Conservation (phyloP, 495 filamentous ascomycete genomes). For the Apodospora peruviana region DNA sequence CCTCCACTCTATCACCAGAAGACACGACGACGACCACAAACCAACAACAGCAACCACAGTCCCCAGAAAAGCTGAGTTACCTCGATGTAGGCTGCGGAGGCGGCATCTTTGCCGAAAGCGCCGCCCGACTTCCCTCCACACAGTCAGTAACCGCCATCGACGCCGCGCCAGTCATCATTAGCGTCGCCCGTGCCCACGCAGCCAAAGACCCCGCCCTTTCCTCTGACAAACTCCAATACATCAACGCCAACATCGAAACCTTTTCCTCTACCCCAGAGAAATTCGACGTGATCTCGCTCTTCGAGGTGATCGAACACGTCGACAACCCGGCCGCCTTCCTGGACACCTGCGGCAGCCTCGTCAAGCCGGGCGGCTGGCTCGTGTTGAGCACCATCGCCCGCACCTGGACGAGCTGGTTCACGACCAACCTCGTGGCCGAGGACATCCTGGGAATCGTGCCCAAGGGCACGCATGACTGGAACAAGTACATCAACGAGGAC, state of each 20-base stretch:
- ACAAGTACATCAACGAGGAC: conserved; percentile 82
- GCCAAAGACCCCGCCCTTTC: conserved; percentile 58
- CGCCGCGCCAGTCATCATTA: conserved; percentile 70
- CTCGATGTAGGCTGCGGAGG: conserved; percentile 95
- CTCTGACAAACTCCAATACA: conserved; percentile 58
- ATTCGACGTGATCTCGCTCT: conserved; percentile 77
- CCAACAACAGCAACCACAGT: neutral
- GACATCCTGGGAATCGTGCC: conserved; percentile 85
- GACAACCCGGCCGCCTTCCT: conserved; percentile 67
- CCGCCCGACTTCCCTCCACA: conserved; percentile 68
- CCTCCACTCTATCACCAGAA: neutral
- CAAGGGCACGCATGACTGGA: conserved; percentile 90
- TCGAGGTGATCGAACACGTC: conserved; percentile 95
- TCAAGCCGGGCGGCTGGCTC: conserved; percentile 89
- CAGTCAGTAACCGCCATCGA: conserved; percentile 76
- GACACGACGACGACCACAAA: neutral
- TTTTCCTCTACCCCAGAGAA: conserved; percentile 37
- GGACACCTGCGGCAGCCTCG: conserved; percentile 56
- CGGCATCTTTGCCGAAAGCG: conserved; percentile 91
- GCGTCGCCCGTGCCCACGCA: conserved; percentile 71
- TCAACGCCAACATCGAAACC: conserved; percentile 65
- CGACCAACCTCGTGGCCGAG: conserved; percentile 89
- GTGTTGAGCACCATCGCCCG: conserved; percentile 86
- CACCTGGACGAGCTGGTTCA: conserved; percentile 78
- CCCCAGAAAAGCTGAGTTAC: conserved; percentile 49